Conservation (phyloP, 2,329 filamentous ascomycete species). For the Diaporthe velutina region DNA sequence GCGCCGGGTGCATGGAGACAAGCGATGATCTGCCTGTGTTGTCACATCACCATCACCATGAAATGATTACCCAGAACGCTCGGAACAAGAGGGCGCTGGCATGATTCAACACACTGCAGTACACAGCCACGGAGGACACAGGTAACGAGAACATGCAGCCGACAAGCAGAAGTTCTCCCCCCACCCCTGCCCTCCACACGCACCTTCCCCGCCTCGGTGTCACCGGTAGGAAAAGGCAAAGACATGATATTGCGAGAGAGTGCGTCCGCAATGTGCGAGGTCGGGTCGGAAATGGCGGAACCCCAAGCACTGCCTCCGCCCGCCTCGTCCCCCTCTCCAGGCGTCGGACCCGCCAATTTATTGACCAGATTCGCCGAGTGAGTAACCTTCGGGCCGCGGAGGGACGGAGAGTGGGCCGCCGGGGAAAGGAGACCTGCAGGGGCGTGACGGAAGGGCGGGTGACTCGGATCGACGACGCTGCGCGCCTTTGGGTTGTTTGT, state of each 20-base stretch:
- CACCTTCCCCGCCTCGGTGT: neutral
- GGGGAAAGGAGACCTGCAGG: neutral
- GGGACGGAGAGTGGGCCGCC: neutral
- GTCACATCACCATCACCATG: neutral
- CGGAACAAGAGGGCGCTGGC: neutral
- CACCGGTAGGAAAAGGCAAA: neutral
- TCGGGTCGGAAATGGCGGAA: slow-evolving; percentile 19
- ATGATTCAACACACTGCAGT: neutral
- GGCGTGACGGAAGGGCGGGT: neutral
- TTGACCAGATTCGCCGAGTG: neutral
- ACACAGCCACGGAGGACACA: neutral
- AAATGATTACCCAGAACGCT: neutral
- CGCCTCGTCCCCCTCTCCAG: neutral
- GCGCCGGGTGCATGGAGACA: neutral
- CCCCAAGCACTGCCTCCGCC: neutral
- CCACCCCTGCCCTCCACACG: no score
- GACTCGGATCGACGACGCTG: slow-evolving; percentile 19
- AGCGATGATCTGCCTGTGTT: neutral
- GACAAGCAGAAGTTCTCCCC: neutral
- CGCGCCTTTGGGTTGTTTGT: neutral
- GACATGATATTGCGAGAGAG: neutral
- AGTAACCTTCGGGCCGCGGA: neutral
- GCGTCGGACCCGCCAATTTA: neutral
- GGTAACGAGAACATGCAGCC: neutral
- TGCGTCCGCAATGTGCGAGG: slow-evolving; percentile 2